Conservation (phyloP, 1,139 yeast genomes). For the Yamadazyma conglobata region DNA sequence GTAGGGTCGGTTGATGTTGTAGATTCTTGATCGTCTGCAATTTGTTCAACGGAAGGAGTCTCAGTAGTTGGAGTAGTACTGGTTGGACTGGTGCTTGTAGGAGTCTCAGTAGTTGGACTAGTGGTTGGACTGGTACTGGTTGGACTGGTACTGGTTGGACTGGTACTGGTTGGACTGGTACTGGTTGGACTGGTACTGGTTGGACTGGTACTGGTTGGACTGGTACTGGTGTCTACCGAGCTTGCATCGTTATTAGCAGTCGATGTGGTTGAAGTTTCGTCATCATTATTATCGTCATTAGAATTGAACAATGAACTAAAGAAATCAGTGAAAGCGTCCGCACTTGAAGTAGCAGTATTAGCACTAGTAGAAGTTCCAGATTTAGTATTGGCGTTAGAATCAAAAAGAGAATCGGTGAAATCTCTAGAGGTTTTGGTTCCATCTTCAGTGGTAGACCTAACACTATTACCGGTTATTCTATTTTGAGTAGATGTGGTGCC, state of each 20-base stretch:
- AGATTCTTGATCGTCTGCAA: too few species aligned
- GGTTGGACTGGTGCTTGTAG: constrained; percentile 4
- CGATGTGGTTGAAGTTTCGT: constrained; percentile 1
- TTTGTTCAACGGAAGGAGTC: constrained; percentile 1
- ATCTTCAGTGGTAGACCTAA: background rate
- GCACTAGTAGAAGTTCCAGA: background rate
- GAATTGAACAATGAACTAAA: constrained; percentile 9
- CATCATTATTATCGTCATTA: background rate
- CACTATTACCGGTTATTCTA: too few species aligned
- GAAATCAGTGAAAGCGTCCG: constrained; percentile 5
- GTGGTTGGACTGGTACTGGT: constrained; percentile 3
- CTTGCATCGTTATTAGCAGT: background rate
- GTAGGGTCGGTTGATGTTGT: background rate
- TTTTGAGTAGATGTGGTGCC: too few species aligned
- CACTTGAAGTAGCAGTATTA: constrained; percentile 2
- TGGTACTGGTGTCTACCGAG: background rate
- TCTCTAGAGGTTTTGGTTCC: constrained; percentile 1
- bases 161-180: constrained; percentile 3
- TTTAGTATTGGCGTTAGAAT: background rate
- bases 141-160: constrained; percentile 1
- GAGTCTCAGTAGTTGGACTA: constrained; percentile 1
- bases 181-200: constrained; percentile 3
- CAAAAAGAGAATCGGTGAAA: constrained; percentile 3
- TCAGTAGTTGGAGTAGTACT: constrained; percentile 2
- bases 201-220: background rate